phyloP scores from a whole-genome alignment of 1,284 basidiomycete species.

The Boletus albobrunnescens region DNA sequence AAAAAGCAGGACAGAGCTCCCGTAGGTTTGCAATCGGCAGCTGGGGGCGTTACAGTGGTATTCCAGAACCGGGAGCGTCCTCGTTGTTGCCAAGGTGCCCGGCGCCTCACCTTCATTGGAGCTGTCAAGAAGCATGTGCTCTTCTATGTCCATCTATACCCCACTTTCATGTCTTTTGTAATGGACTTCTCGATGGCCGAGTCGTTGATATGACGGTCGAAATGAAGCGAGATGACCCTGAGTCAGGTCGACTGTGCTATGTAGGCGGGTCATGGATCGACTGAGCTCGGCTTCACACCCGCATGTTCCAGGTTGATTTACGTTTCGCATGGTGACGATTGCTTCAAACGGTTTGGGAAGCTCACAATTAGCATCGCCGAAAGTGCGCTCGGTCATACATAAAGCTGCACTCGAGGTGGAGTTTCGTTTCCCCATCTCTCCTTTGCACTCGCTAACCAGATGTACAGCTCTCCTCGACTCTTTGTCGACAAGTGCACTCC shows the following conservation, averaged over 20 bases:
- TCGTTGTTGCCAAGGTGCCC: constrained; percentile 27
- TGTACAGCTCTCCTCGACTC: constrained; percentile 29
- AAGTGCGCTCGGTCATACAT: constrained; percentile 19
- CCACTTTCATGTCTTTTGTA: constrained; percentile 13
- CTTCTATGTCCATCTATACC: constrained; percentile 30
- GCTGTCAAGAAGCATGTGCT: constrained; percentile 7
- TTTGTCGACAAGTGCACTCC: constrained; percentile 34
- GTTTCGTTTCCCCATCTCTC: not conserved
- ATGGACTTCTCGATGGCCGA: constrained; percentile 18
- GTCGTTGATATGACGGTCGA: constrained; percentile 16
- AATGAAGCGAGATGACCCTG: constrained; percentile 26
- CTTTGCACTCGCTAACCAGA: constrained; percentile 9
- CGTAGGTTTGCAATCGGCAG: constrained; percentile 6
- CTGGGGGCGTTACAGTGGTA: constrained; percentile 20
- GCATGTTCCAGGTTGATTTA: constrained; percentile 21
- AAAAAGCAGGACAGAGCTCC: constrained; percentile 36
- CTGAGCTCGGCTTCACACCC: constrained; percentile 15
- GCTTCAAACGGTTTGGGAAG: constrained; percentile 6
- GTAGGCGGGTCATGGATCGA: constrained; percentile 9
- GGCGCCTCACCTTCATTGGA: constrained; percentile 17
- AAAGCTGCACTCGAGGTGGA: constrained; percentile 17
- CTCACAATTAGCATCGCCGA: constrained; percentile 21
- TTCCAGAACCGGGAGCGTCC: constrained; percentile 1
- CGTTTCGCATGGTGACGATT: constrained; percentile 16
- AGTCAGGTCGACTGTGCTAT: constrained; percentile 1